Evolutionary conservation across 106 monocot genomes (phyloP).

Genomic region (Gastrodia elata): DNA sequence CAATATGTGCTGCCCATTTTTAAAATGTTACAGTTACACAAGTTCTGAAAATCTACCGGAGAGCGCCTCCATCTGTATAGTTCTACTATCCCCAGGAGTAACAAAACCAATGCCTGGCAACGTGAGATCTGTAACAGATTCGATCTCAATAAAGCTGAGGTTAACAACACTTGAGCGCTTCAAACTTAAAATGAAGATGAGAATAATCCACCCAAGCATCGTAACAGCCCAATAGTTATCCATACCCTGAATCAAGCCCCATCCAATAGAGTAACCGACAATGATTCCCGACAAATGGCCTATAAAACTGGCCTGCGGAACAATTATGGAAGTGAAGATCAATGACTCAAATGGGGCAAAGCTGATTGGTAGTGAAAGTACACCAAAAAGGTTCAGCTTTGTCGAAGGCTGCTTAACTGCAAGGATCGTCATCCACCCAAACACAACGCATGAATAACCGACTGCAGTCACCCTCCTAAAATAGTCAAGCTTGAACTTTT

Average conservation of each 20-base stretch:
- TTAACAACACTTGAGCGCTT: constrained; percentile 67
- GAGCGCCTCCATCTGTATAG: constrained; percentile 37
- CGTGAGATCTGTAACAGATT: constrained; percentile 55
- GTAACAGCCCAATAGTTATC: constrained; percentile 86
- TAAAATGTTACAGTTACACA: constrained; percentile 19
- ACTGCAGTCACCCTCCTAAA: constrained; percentile 77
- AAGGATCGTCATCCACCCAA: constrained; percentile 99
- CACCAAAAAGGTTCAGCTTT: constrained; percentile 82
- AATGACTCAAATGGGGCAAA: constrained; percentile 93
- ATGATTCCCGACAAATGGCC: constrained; percentile 92
- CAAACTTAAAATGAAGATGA: constrained; percentile 63
- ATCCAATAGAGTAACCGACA: constrained; percentile 84
- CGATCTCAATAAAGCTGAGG: constrained; percentile 75
- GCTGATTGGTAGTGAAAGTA: constrained; percentile 86
- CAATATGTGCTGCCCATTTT: neutral
- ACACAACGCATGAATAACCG: constrained; percentile 90
- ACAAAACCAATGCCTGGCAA: constrained; percentile 58
- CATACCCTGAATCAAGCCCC: constrained; percentile 97
- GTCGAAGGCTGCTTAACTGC: constrained; percentile 84
- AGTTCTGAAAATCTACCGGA: constrained; percentile 30
- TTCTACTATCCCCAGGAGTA: constrained; percentile 41
- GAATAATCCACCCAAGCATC: constrained; percentile 71
- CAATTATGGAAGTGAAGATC: constrained; percentile 88
- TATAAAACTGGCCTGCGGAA: constrained; percentile 91
- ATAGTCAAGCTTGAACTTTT: constrained; percentile 79